Percentiles rank a stretch among this genome's conserved stretches.
phyloP scores from a whole-genome alignment of 2,329 filamentous ascomycete genomes.

The Rhynchosporium agropyri region DNA sequence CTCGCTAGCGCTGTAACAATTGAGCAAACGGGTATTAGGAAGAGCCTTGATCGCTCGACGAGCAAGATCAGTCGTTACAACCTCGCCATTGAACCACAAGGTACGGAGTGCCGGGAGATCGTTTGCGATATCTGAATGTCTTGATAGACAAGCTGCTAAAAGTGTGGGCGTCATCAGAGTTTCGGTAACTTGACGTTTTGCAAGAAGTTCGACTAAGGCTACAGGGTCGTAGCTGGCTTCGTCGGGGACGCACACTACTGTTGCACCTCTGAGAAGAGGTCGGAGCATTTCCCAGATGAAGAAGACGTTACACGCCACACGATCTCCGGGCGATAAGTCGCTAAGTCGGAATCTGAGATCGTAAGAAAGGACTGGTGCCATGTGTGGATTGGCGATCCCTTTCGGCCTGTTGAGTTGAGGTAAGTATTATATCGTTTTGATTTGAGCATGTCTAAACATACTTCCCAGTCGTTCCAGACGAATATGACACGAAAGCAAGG shows the following conservation, averaged over 20 bases:
- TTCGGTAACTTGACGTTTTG: constrained; percentile 69
- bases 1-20: constrained; percentile 82
- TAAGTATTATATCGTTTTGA: background rate
- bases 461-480: constrained; percentile 78
- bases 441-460: background rate
- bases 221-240: constrained; percentile 77
- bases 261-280: constrained; percentile 74
- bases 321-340: constrained; percentile 70
- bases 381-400: constrained; percentile 80
- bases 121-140: constrained; percentile 65
- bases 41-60: constrained; percentile 63
- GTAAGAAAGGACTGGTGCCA: constrained; percentile 74
- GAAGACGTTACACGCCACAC: constrained; percentile 86
- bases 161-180: constrained; percentile 84
- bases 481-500: constrained; percentile 82
- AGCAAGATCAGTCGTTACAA: constrained; percentile 77
- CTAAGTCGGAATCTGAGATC: constrained; percentile 70
- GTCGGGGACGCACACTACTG: constrained; percentile 74
- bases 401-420: constrained; percentile 57
- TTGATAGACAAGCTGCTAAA: constrained; percentile 71
- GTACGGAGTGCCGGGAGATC: constrained; percentile 68
- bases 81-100: constrained; percentile 81
- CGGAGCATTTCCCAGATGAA: constrained; percentile 85
- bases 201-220: constrained; percentile 70
- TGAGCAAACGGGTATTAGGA: constrained; percentile 70